Conservation (phyloP, 169 alveolate genomes). For the Babesia bovis region DNA sequence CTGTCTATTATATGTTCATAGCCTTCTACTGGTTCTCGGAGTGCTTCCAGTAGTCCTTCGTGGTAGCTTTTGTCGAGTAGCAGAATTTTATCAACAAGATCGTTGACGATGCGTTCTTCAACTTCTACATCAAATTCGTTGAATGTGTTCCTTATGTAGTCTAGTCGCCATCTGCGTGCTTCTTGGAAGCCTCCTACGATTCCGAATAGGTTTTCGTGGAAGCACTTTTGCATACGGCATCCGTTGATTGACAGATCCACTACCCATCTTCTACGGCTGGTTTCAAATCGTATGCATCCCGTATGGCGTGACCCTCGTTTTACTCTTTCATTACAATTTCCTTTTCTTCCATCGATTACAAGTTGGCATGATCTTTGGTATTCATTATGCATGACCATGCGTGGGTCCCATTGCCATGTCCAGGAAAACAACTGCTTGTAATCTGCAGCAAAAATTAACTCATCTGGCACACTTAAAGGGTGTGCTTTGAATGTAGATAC, state of each 20-base stretch:
- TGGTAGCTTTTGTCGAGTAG: conserved; percentile 8
- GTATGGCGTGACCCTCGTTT: conserved; percentile 36
- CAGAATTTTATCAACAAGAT: conserved; percentile 61
- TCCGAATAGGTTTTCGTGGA: conserved; percentile 66
- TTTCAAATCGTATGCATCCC: conserved; percentile 69
- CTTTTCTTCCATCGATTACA: neutral
- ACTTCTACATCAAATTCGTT: conserved; percentile 11
- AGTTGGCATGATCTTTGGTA: neutral
- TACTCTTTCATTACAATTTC: neutral
- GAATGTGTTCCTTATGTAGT: conserved; percentile 27
- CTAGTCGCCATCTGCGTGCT: conserved; percentile 63
- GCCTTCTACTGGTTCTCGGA: conserved; percentile 37
- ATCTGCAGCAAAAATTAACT: conserved; percentile 23
- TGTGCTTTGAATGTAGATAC: conserved; percentile 17
- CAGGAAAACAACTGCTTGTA: conserved; percentile 14
- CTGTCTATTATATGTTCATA: conserved; percentile 22
- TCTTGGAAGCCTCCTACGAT: conserved; percentile 62
- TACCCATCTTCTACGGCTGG: conserved; percentile 65
- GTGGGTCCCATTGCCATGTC: conserved; percentile 35
- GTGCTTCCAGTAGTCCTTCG: conserved; percentile 27
- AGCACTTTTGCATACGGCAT: conserved; percentile 63
- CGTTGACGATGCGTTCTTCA: conserved; percentile 46
- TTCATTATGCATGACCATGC: neutral
- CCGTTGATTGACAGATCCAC: conserved; percentile 64
- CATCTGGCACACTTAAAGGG: conserved; percentile 16